These are phyloP conservation scores for Aspergillus ochraceoroseus DNA, from an alignment of 2,329 filamentous ascomycete genomes.

Conservation along the genomic window DNA sequence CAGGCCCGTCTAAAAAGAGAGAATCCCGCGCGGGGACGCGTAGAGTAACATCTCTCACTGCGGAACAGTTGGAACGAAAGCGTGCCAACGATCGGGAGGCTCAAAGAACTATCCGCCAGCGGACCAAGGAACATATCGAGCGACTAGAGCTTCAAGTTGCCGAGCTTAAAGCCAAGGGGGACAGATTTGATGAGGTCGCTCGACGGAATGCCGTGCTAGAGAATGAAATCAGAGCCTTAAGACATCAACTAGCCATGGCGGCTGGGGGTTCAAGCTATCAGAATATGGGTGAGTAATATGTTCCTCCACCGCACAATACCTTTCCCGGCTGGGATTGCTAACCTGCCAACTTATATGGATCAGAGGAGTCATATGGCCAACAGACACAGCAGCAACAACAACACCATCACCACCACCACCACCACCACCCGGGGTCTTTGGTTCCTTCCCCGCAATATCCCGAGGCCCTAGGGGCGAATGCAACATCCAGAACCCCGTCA, in stretches of 20 bases:
- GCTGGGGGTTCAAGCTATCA: conserved; percentile 24
- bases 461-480: conserved; percentile 18
- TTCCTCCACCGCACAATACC: not conserved
- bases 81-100: conserved; percentile 58
- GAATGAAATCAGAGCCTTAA: conserved; percentile 51
- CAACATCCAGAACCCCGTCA: conserved; percentile 23
- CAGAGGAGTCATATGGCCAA: conserved; percentile 20
- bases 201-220: conserved; percentile 53
- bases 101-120: conserved; percentile 55
- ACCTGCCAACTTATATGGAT: conserved; percentile 4
- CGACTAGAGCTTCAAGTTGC: conserved; percentile 52
- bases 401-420: no score
- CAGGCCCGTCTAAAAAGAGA: conserved; percentile 27
- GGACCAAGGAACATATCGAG: conserved; percentile 57
- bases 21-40: conserved; percentile 53
- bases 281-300: conserved; percentile 14
- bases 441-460: conserved; percentile 25
- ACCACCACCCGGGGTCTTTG: conserved; percentile 21
- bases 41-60: conserved; percentile 54
- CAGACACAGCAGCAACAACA: no score
- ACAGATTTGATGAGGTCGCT: conserved; percentile 50
- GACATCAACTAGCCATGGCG: conserved; percentile 43
- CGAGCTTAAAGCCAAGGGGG: conserved; percentile 48
- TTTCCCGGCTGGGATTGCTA: conserved; percentile 14
- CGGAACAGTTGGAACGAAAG: conserved; percentile 56